These are phyloP conservation scores for Kurtzmaniella natalensis DNA, from an alignment of 1,139 yeast genomes.

Conservation along the genomic window DNA sequence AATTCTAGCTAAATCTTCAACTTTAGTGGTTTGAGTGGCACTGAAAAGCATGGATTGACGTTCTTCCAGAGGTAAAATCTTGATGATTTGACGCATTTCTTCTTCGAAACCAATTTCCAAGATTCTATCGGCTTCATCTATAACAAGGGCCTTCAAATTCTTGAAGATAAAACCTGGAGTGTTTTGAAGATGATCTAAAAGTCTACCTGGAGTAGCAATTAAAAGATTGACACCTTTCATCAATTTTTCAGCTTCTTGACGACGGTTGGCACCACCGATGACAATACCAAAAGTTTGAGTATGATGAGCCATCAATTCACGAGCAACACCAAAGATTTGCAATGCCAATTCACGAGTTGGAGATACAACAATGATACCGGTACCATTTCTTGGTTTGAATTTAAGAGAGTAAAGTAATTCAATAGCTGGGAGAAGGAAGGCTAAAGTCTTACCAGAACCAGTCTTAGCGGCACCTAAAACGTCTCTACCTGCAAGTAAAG, in stretches of 20 bases:
- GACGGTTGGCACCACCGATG: slow-evolving; percentile 97
- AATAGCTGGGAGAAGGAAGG: slow-evolving; percentile 91
- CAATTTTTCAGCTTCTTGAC: slow-evolving; percentile 94
- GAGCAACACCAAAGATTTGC: slow-evolving; percentile 95
- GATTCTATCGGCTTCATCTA: slow-evolving; percentile 97
- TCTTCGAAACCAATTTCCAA: slow-evolving; percentile 97
- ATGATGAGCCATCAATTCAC: slow-evolving; percentile 87
- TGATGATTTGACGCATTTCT: slow-evolving; percentile 95
- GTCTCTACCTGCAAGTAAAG: slow-evolving; percentile 90
- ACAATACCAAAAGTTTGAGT: slow-evolving; percentile 94
- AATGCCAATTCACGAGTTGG: slow-evolving; percentile 92
- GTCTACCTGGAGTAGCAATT: slow-evolving; percentile 96
- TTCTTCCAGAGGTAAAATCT: slow-evolving; percentile 86
- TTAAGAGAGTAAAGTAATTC: slow-evolving; percentile 84
- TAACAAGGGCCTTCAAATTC: slow-evolving; percentile 87
- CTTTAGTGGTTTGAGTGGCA: slow-evolving; percentile 98
- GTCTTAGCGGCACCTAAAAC: slow-evolving; percentile 98
- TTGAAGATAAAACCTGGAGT: slow-evolving; percentile 92
- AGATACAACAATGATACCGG: slow-evolving; percentile 82
- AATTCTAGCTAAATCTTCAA: slow-evolving; percentile 95
- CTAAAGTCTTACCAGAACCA: slow-evolving; percentile 96
- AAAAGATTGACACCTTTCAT: slow-evolving; percentile 89
- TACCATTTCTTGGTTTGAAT: slow-evolving; percentile 89
- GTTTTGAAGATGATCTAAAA: slow-evolving; percentile 93
- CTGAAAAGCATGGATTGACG: slow-evolving; percentile 97